Evolutionary conservation across 768 basidiomycete species (phyloP).

Genomic region (Rhodosporidiobolus sp.): DNA sequence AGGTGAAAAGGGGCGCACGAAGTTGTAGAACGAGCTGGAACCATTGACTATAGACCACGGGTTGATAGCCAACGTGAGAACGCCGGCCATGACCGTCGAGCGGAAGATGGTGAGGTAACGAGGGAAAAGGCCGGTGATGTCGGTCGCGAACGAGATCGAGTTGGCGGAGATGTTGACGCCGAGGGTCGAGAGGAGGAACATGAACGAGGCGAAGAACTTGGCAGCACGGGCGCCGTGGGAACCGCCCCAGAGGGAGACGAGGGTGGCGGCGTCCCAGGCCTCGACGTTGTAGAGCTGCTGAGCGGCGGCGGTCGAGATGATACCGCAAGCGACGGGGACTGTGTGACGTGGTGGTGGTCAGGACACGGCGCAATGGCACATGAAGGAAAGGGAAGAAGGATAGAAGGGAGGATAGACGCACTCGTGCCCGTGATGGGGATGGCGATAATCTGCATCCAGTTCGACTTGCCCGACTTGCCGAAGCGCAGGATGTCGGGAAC

Average conservation of each 20-base stretch:
- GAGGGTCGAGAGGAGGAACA: background rate
- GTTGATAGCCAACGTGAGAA: constrained; percentile 29
- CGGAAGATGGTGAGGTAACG: constrained; percentile 46
- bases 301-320: background rate
- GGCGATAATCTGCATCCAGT: constrained; percentile 42
- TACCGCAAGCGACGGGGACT: constrained; percentile 6
- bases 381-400: background rate
- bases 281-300: background rate
- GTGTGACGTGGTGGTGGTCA: background rate
- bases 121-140: constrained; percentile 43
- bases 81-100: constrained; percentile 41
- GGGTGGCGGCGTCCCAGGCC: background rate
- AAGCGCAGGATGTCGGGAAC: constrained; percentile 45
- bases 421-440: constrained; percentile 18
- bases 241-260: background rate
- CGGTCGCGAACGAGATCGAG: constrained; percentile 45
- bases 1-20: too few species aligned
- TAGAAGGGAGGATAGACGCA: background rate
- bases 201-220: background rate
- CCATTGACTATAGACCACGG: constrained; percentile 44
- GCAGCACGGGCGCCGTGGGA: constrained; percentile 1
- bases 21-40: constrained; percentile 41
- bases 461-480: constrained; percentile 35
- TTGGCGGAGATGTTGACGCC: constrained; percentile 41
- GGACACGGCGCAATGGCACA: background rate